Evolutionary conservation across 2,329 filamentous ascomycete genomes (phyloP).

Genomic region (Colletotrichum scovillei): DNA sequence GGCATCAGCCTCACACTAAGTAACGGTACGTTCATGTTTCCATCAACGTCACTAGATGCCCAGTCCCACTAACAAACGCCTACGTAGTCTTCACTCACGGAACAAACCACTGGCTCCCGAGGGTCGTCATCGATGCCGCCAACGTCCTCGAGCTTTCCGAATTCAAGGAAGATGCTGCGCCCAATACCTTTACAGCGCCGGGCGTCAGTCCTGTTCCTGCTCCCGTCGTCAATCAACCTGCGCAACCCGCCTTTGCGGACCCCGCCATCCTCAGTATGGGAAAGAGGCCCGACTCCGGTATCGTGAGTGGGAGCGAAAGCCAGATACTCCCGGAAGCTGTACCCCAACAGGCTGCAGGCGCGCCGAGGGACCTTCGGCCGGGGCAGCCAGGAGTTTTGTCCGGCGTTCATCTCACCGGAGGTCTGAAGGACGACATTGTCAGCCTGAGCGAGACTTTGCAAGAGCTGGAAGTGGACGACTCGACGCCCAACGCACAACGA

Average conservation of each 20-base stretch:
- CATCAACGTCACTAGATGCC: not conserved
- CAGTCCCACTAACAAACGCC: constrained; percentile 1
- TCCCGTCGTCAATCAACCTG: constrained; percentile 41
- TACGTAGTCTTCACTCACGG: constrained; percentile 52
- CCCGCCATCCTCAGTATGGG: constrained; percentile 83
- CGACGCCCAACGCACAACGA: constrained; percentile 37
- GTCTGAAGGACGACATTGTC: constrained; percentile 10
- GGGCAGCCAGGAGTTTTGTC: constrained; percentile 38
- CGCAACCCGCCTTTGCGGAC: constrained; percentile 72
- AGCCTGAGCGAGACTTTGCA: constrained; percentile 39
- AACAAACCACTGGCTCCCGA: constrained; percentile 51
- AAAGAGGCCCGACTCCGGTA: constrained; percentile 49
- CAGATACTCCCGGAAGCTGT: constrained; percentile 28
- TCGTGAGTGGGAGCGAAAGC: constrained; percentile 37
- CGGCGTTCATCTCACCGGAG: constrained; percentile 20
- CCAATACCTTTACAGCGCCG: constrained; percentile 43
- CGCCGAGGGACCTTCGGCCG: constrained; percentile 45
- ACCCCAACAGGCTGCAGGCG: constrained; percentile 44
- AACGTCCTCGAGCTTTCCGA: constrained; percentile 60
- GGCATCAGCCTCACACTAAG: constrained; percentile 76
- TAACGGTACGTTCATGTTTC: constrained; percentile 72
- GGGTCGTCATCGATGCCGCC: constrained; percentile 56
- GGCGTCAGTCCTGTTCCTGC: constrained; percentile 40
- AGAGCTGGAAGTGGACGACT: constrained; percentile 39
- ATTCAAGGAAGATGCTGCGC: constrained; percentile 44